A percentile compares a stretch with the other conserved stretches of the same genome.
Conservation (phyloP, 805 yeast genomes). For the Spencermartinsiella europaea region DNA sequence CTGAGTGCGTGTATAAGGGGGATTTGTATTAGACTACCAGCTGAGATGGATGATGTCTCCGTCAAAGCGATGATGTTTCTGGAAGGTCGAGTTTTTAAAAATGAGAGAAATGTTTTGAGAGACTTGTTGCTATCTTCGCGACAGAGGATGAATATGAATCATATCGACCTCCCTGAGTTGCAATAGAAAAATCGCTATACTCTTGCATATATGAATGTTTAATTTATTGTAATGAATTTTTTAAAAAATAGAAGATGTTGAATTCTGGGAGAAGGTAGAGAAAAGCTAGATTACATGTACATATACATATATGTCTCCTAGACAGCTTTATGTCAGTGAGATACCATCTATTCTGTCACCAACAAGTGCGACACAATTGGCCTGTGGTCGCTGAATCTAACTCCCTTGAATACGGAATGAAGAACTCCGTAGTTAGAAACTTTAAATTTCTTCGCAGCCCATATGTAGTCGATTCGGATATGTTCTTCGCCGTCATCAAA, state of each 20-base stretch:
- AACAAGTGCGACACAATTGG: slow-evolving; percentile 17
- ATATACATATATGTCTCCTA: no score
- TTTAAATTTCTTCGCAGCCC: slow-evolving; percentile 33
- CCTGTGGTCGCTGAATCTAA: slow-evolving; percentile 19
- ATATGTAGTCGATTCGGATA: slow-evolving; percentile 40
- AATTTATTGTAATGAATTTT: no score
- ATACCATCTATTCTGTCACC: no score
- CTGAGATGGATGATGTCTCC: not conserved
- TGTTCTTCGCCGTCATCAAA: slow-evolving; percentile 31
- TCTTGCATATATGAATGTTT: no score
- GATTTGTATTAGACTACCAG: not conserved
- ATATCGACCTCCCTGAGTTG: no score
- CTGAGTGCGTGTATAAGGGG: not conserved
- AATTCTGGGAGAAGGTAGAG: no score
- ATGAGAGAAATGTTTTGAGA: not conserved
- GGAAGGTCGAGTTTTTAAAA: not conserved
- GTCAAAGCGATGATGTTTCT: not conserved
- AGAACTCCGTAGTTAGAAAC: slow-evolving; percentile 16
- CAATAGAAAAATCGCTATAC: no score
- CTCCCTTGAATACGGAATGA: slow-evolving; percentile 10
- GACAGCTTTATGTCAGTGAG: no score
- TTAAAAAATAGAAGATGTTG: no score
- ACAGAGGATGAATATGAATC: no score
- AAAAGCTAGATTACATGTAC: no score
- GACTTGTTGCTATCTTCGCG: no score